Conservation (phyloP, 164 flowering plant species). For the Tetracentron sinense region DNA sequence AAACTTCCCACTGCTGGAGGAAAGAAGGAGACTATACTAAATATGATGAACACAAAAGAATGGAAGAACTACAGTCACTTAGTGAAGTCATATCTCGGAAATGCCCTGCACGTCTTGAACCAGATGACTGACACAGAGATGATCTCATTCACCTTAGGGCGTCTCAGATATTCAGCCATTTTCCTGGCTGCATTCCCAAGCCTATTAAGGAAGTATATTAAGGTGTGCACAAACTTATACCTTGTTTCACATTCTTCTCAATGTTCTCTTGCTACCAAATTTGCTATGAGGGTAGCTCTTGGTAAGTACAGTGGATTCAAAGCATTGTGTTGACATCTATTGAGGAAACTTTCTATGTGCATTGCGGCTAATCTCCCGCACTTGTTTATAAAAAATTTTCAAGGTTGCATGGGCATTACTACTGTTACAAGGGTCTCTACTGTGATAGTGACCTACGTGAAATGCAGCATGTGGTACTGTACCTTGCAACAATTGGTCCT, state of each 20-base stretch:
- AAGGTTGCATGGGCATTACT: too few species aligned
- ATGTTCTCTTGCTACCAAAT: background rate
- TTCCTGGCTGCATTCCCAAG: slow-evolving; percentile 82
- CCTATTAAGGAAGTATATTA: slow-evolving; percentile 77
- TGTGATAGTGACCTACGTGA: too few species aligned
- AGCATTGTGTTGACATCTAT: too few species aligned
- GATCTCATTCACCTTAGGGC: slow-evolving; percentile 77
- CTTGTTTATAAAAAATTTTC: too few species aligned
- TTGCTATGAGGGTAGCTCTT: background rate
- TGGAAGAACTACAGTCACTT: slow-evolving; percentile 74
- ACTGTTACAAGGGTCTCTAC: too few species aligned
- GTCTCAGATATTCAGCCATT: slow-evolving; percentile 66
- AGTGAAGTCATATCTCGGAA: slow-evolving; percentile 92
- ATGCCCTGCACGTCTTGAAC: slow-evolving; percentile 79
- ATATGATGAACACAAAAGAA: slow-evolving; percentile 47
- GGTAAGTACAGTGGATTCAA: too few species aligned
- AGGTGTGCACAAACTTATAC: slow-evolving; percentile 44
- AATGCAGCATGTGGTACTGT: too few species aligned
- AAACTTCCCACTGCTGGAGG: slow-evolving; percentile 73
- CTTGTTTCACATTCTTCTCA: background rate
- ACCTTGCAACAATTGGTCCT: too few species aligned
- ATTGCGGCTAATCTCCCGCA: too few species aligned
- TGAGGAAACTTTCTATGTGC: too few species aligned
- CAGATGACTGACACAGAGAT: slow-evolving; percentile 92
- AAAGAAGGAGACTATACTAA: slow-evolving; percentile 61